Percentiles rank a stretch among this genome's conserved stretches.
phyloP scores from a whole-genome alignment of 2,329 filamentous ascomycete genomes.

The Dothidotthia symphoricarpi region DNA sequence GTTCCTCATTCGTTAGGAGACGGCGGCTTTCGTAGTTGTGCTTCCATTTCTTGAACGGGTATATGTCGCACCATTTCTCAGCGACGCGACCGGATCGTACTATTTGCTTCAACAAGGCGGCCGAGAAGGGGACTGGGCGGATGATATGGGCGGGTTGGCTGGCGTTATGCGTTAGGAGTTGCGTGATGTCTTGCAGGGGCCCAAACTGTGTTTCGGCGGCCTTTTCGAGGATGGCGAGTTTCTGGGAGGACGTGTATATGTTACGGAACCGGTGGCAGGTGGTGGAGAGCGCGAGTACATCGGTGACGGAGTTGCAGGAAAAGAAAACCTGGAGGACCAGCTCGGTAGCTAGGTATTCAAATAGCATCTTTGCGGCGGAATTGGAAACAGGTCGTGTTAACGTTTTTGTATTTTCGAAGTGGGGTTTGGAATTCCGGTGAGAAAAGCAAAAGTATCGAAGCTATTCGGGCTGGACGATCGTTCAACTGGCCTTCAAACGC shows the following conservation, averaged over 20 bases:
- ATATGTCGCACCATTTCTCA: slow-evolving; percentile 60
- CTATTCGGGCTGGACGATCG: too few relatives aligned
- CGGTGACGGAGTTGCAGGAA: slow-evolving; percentile 52
- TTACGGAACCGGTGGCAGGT: slow-evolving; percentile 56
- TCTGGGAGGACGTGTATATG: slow-evolving; percentile 55
- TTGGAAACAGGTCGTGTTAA: too few relatives aligned
- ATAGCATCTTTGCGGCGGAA: slow-evolving; percentile 47
- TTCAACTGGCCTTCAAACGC: too few relatives aligned
- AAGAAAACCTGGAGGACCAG: slow-evolving; percentile 58
- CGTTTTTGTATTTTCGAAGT: not conserved
- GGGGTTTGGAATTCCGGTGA: not conserved
- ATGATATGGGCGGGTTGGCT: slow-evolving; percentile 58
- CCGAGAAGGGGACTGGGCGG: slow-evolving; percentile 54
- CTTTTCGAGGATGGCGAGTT: slow-evolving; percentile 54
- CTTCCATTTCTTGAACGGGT: slow-evolving; percentile 64
- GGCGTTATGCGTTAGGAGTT: slow-evolving; percentile 60
- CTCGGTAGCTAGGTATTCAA: slow-evolving; percentile 58
- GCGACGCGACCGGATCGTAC: slow-evolving; percentile 56
- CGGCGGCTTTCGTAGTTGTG: slow-evolving; percentile 56
- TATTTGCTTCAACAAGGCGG: slow-evolving; percentile 56
- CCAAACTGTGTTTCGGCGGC: slow-evolving; percentile 58
- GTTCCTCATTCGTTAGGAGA: slow-evolving; percentile 51
- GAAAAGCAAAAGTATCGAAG: too few relatives aligned
- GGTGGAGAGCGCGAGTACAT: slow-evolving; percentile 55
- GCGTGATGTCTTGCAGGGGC: slow-evolving; percentile 58